A percentile compares a stretch with the other conserved stretches of the same genome.
phyloP scores from a whole-genome alignment of 768 basidiomycete species.

The Boletus eberwhitei region DNA sequence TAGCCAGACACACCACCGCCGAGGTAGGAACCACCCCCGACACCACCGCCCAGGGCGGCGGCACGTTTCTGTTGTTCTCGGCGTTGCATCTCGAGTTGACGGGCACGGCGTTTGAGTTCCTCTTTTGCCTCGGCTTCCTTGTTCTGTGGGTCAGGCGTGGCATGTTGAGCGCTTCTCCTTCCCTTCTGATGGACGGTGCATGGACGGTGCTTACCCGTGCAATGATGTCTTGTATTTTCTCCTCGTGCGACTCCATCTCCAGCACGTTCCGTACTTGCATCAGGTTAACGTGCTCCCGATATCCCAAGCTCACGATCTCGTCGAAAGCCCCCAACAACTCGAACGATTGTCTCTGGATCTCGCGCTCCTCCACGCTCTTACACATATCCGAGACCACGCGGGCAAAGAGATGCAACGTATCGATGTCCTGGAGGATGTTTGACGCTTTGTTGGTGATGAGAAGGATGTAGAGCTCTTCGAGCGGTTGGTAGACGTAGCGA shows the following conservation, averaged over 20 bases:
- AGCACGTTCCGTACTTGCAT: constrained; percentile 75
- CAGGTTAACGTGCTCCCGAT: constrained; percentile 72
- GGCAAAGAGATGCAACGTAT: constrained; percentile 91
- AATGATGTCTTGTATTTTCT: constrained; percentile 98
- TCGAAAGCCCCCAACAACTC: constrained; percentile 95
- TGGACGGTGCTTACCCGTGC: constrained; percentile 60
- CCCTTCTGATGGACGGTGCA: no score
- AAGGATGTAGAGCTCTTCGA: constrained; percentile 95
- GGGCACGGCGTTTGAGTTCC: constrained; percentile 95
- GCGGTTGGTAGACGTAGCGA: constrained; percentile 93
- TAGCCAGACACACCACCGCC: constrained; percentile 72
- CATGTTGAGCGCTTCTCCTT: not conserved
- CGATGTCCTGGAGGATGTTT: constrained; percentile 98
- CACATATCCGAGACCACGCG: constrained; percentile 92
- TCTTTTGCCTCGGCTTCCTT: constrained; percentile 99
- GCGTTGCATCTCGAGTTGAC: constrained; percentile 97
- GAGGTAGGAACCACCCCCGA: constrained; percentile 54
- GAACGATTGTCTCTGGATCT: constrained; percentile 87
- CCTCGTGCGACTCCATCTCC: constrained; percentile 91
- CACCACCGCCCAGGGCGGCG: constrained; percentile 41
- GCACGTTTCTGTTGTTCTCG: constrained; percentile 87
- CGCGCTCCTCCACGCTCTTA: constrained; percentile 80
- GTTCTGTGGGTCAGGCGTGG: constrained; percentile 51
- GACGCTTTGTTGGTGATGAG: constrained; percentile 98
- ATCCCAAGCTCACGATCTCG: constrained; percentile 91